phyloP scores from a whole-genome alignment of 805 yeast species.

The Zygosaccharomyces gambellarensis region DNA sequence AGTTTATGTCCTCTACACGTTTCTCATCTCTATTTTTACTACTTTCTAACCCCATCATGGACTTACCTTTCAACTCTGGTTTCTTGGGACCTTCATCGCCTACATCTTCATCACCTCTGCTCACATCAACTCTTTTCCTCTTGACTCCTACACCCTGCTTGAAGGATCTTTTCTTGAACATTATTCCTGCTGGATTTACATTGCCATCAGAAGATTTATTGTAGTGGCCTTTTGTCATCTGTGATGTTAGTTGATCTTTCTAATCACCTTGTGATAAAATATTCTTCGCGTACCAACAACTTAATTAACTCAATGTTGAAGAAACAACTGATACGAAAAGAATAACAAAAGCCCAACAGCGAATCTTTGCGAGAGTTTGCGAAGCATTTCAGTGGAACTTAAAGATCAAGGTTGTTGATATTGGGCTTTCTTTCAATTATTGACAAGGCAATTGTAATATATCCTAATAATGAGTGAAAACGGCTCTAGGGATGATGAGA shows the following conservation, averaged over 20 bases:
- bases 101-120: not conserved
- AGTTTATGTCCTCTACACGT: not conserved
- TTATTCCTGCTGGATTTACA: constrained; percentile 1
- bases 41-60: not conserved
- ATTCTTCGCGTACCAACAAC: not conserved
- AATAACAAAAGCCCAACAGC: not conserved
- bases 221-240: not conserved
- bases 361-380: not conserved
- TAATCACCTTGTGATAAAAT: not conserved
- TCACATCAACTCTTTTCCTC: constrained; percentile 15
- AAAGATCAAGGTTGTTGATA: not conserved
- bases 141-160: constrained; percentile 8
- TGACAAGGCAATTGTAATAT: not conserved
- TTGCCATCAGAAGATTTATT: not conserved
- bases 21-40: not conserved
- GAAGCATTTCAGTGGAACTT: not conserved
- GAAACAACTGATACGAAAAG: not conserved
- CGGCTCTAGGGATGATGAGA: constrained; percentile 18
- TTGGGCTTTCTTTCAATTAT: not conserved
- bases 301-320: not conserved
- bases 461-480: constrained; percentile 17
- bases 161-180: constrained; percentile 28
- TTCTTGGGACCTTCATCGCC: not conserved
- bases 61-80: not conserved
- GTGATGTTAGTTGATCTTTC: not conserved